Percentiles rank a stretch among this genome's conserved stretches.
phyloP scores from a whole-genome alignment of 1,284 basidiomycete species.

The Ceratobasidium papillatum region DNA sequence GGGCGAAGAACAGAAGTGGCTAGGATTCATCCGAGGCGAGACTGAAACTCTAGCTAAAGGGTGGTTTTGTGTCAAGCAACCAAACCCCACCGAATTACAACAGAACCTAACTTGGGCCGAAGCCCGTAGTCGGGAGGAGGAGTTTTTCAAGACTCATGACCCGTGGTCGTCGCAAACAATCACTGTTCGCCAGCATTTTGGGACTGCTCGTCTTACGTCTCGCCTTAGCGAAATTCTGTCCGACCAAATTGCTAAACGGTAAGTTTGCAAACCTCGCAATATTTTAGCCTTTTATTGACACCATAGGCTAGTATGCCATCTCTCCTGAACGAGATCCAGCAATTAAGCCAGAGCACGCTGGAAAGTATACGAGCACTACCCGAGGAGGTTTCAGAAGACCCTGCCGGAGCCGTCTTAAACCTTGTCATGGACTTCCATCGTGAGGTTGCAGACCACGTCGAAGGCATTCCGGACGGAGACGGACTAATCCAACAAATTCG shows the following conservation, averaged over 20 bases:
- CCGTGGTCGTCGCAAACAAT: slow-evolving; percentile 36
- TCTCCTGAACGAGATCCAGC: slow-evolving; percentile 14
- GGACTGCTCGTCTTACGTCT: slow-evolving; percentile 43
- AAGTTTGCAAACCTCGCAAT: slow-evolving; percentile 16
- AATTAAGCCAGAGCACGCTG: background rate
- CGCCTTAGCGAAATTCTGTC: slow-evolving; percentile 45
- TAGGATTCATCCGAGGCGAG: slow-evolving; percentile 45
- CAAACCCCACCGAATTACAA: slow-evolving; percentile 44
- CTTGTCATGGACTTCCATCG: slow-evolving; percentile 42
- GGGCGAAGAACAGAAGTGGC: slow-evolving; percentile 46
- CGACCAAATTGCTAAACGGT: slow-evolving; percentile 41
- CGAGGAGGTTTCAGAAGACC: slow-evolving; percentile 38
- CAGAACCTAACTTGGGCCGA: slow-evolving; percentile 44
- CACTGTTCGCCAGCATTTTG: slow-evolving; percentile 40
- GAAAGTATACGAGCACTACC: slow-evolving; percentile 37
- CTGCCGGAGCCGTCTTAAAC: slow-evolving; percentile 41
- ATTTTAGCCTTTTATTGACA: background rate
- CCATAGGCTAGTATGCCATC: slow-evolving; percentile 9
- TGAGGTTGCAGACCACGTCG: slow-evolving; percentile 41
- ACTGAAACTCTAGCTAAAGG: slow-evolving; percentile 42
- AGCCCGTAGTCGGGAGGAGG: slow-evolving; percentile 45
- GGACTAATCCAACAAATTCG: slow-evolving; percentile 40
- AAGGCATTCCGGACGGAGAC: slow-evolving; percentile 39
- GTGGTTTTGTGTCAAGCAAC: slow-evolving; percentile 46
- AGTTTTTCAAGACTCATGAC: slow-evolving; percentile 44